phyloP scores from a whole-genome alignment of 2,329 filamentous ascomycete genomes.

The Dryadomyces quercivorus region DNA sequence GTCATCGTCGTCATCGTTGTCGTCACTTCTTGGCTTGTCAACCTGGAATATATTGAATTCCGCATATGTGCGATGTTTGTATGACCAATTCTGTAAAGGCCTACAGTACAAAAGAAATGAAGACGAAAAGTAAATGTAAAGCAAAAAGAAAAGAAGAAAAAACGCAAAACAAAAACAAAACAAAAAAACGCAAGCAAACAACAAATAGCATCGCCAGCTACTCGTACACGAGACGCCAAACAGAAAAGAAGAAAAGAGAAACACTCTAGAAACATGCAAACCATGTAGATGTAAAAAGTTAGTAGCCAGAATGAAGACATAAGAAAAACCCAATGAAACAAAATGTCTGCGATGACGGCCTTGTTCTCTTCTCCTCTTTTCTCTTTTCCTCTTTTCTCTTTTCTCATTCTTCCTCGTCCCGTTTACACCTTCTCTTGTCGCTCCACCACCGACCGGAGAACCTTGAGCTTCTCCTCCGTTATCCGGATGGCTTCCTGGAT shows the following conservation, averaged over 20 bases:
- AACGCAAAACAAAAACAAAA: no score
- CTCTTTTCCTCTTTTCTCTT: not conserved
- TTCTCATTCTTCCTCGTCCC: not conserved
- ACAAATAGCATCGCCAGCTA: not conserved
- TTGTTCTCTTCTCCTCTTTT: not conserved
- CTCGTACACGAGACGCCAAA: not conserved
- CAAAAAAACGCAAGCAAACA: no score
- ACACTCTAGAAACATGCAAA: not conserved
- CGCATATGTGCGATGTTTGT: no score
- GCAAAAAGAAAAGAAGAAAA: no score
- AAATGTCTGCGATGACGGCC: not conserved
- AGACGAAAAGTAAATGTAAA: no score
- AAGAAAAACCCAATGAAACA: not conserved
- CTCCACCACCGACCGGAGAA: constrained; percentile 62
- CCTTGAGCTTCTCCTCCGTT: constrained; percentile 72
- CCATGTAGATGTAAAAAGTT: not conserved
- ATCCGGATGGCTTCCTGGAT: constrained; percentile 71
- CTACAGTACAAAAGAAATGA: no score
- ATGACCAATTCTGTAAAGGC: no score
- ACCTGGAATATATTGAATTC: no score
- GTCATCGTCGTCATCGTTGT: no score
- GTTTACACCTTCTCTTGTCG: not conserved
- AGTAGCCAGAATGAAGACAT: not conserved
- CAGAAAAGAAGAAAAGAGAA: not conserved
- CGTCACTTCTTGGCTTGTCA: no score